Evolutionary conservation across 1,139 yeast genomes (phyloP).

Genomic region (Suhomyces bolitotheri): DNA sequence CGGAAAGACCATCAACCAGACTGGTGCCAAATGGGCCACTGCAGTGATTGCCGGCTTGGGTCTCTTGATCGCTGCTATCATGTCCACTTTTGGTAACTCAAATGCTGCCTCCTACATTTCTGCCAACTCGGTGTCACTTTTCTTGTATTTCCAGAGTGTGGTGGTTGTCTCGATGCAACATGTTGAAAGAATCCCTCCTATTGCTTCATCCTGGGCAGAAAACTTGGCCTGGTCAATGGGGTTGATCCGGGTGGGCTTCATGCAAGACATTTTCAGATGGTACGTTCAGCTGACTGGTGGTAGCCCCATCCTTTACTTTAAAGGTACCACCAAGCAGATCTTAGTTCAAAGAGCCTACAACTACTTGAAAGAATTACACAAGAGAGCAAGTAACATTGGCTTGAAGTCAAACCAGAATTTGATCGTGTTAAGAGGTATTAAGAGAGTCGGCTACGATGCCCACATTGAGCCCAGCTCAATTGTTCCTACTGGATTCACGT

Average conservation of each 20-base stretch:
- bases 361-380: constrained; percentile 27
- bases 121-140: constrained; percentile 72
- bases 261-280: constrained; percentile 82
- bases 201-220: constrained; percentile 79
- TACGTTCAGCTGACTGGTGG: constrained; percentile 82
- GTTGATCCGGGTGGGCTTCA: constrained; percentile 60
- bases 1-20: constrained; percentile 73
- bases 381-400: constrained; percentile 29
- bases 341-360: constrained; percentile 63
- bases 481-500: constrained; percentile 75
- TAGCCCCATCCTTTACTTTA: constrained; percentile 59
- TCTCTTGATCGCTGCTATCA: constrained; percentile 62
- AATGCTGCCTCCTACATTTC: constrained; percentile 77
- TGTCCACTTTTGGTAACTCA: constrained; percentile 75
- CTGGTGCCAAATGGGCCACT: constrained; percentile 82
- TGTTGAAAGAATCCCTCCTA: constrained; percentile 74
- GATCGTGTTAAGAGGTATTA: constrained; percentile 69
- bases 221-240: constrained; percentile 89
- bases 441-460: constrained; percentile 67
- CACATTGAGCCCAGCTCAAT: constrained; percentile 71
- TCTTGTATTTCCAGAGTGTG: constrained; percentile 75
- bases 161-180: constrained; percentile 72
- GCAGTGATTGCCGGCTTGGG: constrained; percentile 80
- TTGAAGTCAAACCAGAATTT: constrained; percentile 49
- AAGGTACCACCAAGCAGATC: constrained; percentile 57